These are phyloP conservation scores for Epithele typhae DNA, from an alignment of 768 basidiomycete species.

Conservation along the genomic window DNA sequence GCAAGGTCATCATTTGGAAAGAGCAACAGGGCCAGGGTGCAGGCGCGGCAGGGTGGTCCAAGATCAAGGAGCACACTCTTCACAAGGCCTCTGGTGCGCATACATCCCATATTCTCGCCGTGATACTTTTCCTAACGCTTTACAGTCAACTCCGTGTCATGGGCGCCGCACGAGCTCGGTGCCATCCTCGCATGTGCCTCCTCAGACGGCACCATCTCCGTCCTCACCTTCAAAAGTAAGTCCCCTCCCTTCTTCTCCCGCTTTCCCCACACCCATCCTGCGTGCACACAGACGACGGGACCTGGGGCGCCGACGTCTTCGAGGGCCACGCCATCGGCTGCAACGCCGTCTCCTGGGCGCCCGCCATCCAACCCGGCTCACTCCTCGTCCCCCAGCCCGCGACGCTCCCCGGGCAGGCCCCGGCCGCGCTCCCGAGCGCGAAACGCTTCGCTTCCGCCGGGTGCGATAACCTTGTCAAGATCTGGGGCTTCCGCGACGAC, in stretches of 20 bases:
- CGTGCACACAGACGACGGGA: conserved; percentile 74
- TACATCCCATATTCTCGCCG: background rate
- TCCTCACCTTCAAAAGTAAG: conserved; percentile 93
- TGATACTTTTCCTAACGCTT: background rate
- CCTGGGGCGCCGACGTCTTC: conserved; percentile 94
- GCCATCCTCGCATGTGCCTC: conserved; percentile 96
- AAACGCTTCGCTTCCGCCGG: conserved; percentile 95
- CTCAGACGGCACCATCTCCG: conserved; percentile 95
- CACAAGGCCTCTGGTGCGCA: conserved; percentile 88
- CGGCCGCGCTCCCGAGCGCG: conserved; percentile 42
- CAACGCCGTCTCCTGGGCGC: conserved; percentile 97
- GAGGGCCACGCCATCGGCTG: conserved; percentile 95
- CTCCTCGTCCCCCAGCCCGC: conserved; percentile 69
- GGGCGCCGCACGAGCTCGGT: conserved; percentile 98
- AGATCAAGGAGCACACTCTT: conserved; percentile 92
- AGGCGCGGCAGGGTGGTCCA: conserved; percentile 71
- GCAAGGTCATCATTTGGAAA: conserved; percentile 98
- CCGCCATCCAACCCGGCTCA: conserved; percentile 81
- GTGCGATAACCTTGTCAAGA: conserved; percentile 92
- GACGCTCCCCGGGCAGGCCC: conserved; percentile 42
- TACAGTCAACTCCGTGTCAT: conserved; percentile 92
- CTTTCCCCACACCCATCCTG: background rate
- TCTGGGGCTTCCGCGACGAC: conserved; percentile 89
- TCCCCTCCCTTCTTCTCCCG: conserved; percentile 8
- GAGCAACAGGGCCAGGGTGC: conserved; percentile 65